These are phyloP conservation scores for Musa schizocarpa DNA, from an alignment of 176 grass and related monocot genomes.

Conservation along the genomic window DNA sequence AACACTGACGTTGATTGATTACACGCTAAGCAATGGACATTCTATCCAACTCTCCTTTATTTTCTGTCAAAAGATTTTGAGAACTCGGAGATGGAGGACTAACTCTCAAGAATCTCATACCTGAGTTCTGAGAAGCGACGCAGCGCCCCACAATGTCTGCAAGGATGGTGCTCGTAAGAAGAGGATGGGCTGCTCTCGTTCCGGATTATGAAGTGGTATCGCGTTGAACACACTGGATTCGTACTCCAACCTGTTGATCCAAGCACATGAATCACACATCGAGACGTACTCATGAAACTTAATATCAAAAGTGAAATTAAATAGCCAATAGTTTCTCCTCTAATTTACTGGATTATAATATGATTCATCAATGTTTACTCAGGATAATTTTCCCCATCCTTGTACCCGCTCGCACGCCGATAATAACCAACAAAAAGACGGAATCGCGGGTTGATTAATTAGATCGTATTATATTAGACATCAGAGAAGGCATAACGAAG, in stretches of 20 bases:
- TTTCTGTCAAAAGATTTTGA: neutral
- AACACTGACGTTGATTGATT: too few species aligned
- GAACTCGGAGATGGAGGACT: neutral
- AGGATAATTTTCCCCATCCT: too few species aligned
- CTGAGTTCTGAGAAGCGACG: slow-evolving; percentile 24
- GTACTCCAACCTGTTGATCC: slow-evolving; percentile 52
- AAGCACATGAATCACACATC: neutral
- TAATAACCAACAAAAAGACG: too few species aligned
- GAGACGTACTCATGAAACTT: too few species aligned
- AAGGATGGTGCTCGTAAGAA: slow-evolving; percentile 12
- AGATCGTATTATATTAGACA: too few species aligned
- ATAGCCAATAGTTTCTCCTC: too few species aligned
- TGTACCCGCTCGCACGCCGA: too few species aligned
- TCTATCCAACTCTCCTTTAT: neutral
- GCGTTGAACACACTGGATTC: slow-evolving; percentile 63
- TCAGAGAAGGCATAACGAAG: neutral
- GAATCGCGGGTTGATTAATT: neutral
- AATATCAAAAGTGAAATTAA: too few species aligned
- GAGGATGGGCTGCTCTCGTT: slow-evolving; percentile 10
- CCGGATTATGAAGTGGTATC: slow-evolving; percentile 75
- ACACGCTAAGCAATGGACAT: too few species aligned
- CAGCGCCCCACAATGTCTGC: slow-evolving; percentile 36
- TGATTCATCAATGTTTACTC: too few species aligned
- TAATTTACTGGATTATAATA: too few species aligned
- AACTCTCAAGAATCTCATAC: slow-evolving; percentile 17